Evolutionary conservation across 257 asterid genomes (phyloP).

Genomic region (Leonotis leonurus): DNA sequence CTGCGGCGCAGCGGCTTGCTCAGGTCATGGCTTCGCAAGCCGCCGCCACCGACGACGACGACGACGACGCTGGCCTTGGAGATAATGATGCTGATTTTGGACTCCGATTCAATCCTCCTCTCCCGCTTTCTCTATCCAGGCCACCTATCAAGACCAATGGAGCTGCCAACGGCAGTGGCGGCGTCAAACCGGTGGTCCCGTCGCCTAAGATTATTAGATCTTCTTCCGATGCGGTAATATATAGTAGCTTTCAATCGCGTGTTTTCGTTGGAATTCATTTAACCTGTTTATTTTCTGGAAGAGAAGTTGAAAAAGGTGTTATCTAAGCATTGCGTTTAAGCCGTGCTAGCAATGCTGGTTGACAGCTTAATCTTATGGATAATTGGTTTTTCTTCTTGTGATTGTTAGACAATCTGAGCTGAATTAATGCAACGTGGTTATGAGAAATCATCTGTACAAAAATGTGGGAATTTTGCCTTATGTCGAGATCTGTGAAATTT

Average conservation of each 20-base stretch:
- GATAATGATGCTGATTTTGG: constrained; percentile 47
- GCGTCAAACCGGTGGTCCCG: constrained; percentile 34
- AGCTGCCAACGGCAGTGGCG: constrained; percentile 23
- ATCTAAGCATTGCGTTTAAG: neutral
- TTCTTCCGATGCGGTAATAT: constrained; percentile 94
- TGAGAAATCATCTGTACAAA: constrained; percentile 3
- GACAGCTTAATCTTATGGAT: constrained; percentile 8
- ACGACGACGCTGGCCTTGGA: constrained; percentile 36
- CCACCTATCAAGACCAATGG: constrained; percentile 35
- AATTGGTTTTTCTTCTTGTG: neutral
- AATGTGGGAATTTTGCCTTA: neutral
- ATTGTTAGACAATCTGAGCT: neutral
- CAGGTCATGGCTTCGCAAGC: constrained; percentile 98
- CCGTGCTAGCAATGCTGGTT: neutral
- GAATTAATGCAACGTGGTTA: constrained; percentile 8
- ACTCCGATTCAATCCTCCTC: constrained; percentile 65
- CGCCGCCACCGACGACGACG: constrained; percentile 44
- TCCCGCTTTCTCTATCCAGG: constrained; percentile 60
- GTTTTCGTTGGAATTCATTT: neutral
- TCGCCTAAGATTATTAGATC: constrained; percentile 63
- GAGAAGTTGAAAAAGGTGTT: neutral
- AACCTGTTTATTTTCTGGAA: constrained; percentile 7
- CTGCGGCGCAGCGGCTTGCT: constrained; percentile 99
- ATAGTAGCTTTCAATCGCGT: neutral
- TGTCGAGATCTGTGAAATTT: constrained; percentile 5